Evolutionary conservation across 805 yeast species (phyloP), one percentile per base, ranked within the genome.

Genomic region (baker's yeast (Saccharomyces cerevisiae)): DNA sequence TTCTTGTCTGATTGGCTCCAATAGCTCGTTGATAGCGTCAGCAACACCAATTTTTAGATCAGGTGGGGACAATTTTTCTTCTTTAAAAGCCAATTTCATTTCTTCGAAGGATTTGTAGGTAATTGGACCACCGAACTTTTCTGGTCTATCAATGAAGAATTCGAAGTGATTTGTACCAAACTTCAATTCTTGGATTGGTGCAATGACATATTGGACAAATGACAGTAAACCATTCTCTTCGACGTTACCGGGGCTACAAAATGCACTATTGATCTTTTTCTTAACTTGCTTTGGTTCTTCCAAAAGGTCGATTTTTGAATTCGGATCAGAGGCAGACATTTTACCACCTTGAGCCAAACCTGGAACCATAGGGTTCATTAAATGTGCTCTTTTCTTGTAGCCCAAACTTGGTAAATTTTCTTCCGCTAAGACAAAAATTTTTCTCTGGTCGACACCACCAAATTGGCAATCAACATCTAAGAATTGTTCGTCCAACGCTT

Each of bases 331-430:
- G 1, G 99, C 97, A 64, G 97, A 89, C 99, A 94, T 94, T 71
- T 94, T 94, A 66, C 95, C 99, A 64, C 98, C 97, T 74, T 91
- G 97, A 31, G 86, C 83, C 64, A 94, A 81, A 53, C 99, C 98
- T 50, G 99, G 99, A 49, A 95, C 97, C 98, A 94, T 92, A 53
- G 90, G 92, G 76, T 94, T 94, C 99, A 94, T 94, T 69, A 94
- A 78, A 75, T 94, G 99, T 30, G 96, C 99, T 71, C 99, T 85
- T 79, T 94, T 94, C 75, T 87, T 89, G 84, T 92, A 94, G 46
- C 97, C 97, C 54, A 94, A 66, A 51, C 82, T 68, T 47, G 84
- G 91, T 69, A 94, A 81, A 73, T 87, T 85, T 75, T 94, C 99
- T 73, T 94, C 99, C 8, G 99, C 98, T 53, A 94, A 79, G 28